Percentiles rank a stretch among this genome's conserved stretches.
phyloP scores from a whole-genome alignment of 2,329 filamentous ascomycete species.

The Sclerotinia spermophila region DNA sequence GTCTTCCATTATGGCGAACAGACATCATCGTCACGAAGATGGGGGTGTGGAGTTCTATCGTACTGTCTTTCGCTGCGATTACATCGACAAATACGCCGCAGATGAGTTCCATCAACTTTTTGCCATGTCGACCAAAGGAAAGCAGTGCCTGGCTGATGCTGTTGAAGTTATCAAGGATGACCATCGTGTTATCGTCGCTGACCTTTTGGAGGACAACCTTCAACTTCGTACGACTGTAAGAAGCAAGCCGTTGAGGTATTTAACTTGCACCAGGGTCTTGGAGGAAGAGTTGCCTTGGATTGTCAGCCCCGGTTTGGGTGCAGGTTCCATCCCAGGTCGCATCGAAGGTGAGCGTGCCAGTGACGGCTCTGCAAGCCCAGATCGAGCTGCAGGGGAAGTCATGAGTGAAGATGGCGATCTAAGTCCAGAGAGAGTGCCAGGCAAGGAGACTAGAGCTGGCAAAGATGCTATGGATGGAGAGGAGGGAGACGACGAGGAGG shows the following conservation, averaged over 20 bases:
- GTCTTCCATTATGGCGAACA: slow-evolving; percentile 20
- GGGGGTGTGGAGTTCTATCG: slow-evolving; percentile 32
- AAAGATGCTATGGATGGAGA: neutral
- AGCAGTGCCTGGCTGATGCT: slow-evolving; percentile 13
- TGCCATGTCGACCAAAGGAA: slow-evolving; percentile 17
- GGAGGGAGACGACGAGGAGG: neutral
- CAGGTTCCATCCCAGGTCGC: neutral
- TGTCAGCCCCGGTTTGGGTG: neutral
- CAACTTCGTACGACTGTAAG: neutral
- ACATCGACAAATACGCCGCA: slow-evolving; percentile 16
- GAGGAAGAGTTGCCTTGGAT: slow-evolving; percentile 59
- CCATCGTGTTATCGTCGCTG: slow-evolving; percentile 4
- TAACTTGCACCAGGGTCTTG: slow-evolving; percentile 42
- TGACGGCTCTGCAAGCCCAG: neutral
- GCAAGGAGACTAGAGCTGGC: neutral
- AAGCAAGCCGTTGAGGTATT: slow-evolving; percentile 10
- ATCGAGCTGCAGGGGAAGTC: neutral
- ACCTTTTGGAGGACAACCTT: slow-evolving; percentile 10
- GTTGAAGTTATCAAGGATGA: slow-evolving; percentile 16
- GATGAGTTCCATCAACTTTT: slow-evolving; percentile 17
- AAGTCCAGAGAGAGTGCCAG: neutral
- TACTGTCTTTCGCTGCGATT: slow-evolving; percentile 25
- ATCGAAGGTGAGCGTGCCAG: neutral
- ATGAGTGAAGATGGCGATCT: neutral
- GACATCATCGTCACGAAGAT: slow-evolving; percentile 28